These are phyloP conservation scores for Xylariaceae sp. DNA, from an alignment of 2,329 filamentous ascomycete species.

Conservation along the genomic window DNA sequence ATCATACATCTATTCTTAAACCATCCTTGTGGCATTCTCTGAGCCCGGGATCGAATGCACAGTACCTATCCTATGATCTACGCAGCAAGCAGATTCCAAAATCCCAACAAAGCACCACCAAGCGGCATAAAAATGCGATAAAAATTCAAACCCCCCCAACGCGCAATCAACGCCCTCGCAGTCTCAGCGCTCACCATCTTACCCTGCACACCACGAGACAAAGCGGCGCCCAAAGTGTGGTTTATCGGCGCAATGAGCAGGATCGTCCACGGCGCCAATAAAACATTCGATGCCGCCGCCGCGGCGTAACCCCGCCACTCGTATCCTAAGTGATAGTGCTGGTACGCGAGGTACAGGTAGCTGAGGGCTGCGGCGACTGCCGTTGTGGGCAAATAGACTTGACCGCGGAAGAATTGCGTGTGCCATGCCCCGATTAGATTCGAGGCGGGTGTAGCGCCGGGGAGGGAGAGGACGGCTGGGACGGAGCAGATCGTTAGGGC, in stretches of 20 bases:
- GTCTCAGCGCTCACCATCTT: conserved; percentile 15
- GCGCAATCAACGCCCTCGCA: conserved; percentile 15
- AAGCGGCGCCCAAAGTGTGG: conserved; percentile 12
- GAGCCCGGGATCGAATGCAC: no score
- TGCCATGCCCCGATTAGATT: conserved; percentile 23
- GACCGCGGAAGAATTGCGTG: conserved; percentile 20
- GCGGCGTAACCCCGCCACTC: conserved; percentile 26
- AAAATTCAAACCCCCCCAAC: conserved; percentile 21
- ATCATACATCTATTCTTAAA: no score
- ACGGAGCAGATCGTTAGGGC: conserved; percentile 22
- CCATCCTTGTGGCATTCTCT: no score
- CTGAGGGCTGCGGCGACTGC: conserved; percentile 18
- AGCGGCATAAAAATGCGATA: conserved; percentile 21
- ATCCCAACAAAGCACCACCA: conserved; percentile 18
- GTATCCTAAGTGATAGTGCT: conserved; percentile 7
- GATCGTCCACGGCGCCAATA: conserved; percentile 21
- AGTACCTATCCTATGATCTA: no score
- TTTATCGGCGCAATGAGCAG: conserved; percentile 22
- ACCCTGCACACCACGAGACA: conserved; percentile 4
- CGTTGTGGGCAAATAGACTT: conserved; percentile 20
- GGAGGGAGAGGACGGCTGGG: conserved; percentile 22
- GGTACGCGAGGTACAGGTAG: conserved; percentile 23
- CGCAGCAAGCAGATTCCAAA: conserved; percentile 26
- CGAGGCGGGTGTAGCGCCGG: conserved; percentile 15
- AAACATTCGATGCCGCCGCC: conserved; percentile 21